Conservation (phyloP, 345 rosid species). For the Laguncularia racemosa region DNA sequence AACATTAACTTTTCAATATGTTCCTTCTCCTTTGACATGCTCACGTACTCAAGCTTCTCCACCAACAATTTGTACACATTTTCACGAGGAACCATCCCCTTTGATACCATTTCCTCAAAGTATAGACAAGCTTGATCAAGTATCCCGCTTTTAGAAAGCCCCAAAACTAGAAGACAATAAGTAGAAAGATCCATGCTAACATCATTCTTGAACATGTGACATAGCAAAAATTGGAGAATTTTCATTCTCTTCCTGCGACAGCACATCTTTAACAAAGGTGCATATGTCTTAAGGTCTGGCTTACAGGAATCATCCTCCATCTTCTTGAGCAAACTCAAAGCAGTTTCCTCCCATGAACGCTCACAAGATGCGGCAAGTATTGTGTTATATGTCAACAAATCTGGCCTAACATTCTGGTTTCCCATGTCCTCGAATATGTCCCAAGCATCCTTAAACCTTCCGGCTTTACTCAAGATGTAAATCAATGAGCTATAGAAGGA, state of each 20-base stretch:
- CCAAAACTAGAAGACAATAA: slow-evolving; percentile 44
- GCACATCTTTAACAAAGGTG: slow-evolving; percentile 62
- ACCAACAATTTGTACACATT: slow-evolving; percentile 37
- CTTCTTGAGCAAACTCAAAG: slow-evolving; percentile 46
- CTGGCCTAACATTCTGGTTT: slow-evolving; percentile 46
- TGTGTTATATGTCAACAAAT: slow-evolving; percentile 45
- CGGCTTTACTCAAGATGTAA: slow-evolving; percentile 51
- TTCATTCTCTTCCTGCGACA: slow-evolving; percentile 64
- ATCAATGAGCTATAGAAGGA: slow-evolving; percentile 62
- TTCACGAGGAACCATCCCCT: slow-evolving; percentile 57
- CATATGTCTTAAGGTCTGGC: slow-evolving; percentile 52
- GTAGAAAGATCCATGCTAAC: slow-evolving; percentile 55
- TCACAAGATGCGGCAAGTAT: slow-evolving; percentile 53
- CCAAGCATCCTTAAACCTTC: slow-evolving; percentile 59
- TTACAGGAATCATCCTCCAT: slow-evolving; percentile 64
- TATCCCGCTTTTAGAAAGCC: slow-evolving; percentile 49
- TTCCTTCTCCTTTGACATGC: slow-evolving; percentile 39
- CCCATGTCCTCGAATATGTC: slow-evolving; percentile 74
- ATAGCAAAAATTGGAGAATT: slow-evolving; percentile 44
- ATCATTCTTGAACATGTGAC: slow-evolving; percentile 63
- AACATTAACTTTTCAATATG: slow-evolving; percentile 40
- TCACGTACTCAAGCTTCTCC: slow-evolving; percentile 42
- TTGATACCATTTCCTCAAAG: slow-evolving; percentile 57
- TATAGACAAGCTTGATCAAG: slow-evolving; percentile 55
- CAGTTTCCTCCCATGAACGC: slow-evolving; percentile 49